phyloP scores from a whole-genome alignment of 192 early-diverging fungal species.

The Entomortierella parvispora region DNA sequence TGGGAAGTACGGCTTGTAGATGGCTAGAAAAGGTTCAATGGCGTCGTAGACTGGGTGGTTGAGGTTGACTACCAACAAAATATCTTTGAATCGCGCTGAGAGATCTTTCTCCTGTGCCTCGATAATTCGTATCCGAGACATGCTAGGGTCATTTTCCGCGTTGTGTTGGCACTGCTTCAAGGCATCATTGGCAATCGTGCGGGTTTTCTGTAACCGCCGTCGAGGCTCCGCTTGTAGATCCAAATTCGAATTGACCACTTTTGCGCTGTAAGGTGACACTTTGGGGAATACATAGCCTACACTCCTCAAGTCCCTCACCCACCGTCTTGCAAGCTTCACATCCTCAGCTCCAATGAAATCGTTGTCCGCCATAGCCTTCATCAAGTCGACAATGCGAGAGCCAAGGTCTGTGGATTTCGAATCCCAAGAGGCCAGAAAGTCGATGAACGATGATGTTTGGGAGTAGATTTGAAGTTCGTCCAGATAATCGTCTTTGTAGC shows the following conservation, averaged over 20 bases:
- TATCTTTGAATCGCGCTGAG: not conserved
- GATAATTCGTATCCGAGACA: conserved; percentile 4
- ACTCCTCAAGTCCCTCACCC: not conserved
- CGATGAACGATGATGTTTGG: not conserved
- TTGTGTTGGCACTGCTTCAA: not conserved
- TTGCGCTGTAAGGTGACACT: not conserved
- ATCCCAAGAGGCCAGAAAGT: not conserved
- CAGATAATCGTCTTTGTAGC: not conserved
- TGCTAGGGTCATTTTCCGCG: not conserved
- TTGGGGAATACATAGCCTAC: conserved; percentile 5
- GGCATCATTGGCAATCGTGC: not conserved
- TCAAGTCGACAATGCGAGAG: conserved; percentile 2
- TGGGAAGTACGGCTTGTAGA: conserved; percentile 9
- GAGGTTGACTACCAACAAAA: conserved; percentile 9
- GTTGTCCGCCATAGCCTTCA: conserved; percentile 1
- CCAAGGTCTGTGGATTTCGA: not conserved
- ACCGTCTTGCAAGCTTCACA: not conserved
- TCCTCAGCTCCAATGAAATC: conserved; percentile 1
- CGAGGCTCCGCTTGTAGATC: not conserved
- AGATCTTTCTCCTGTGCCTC: too few species aligned
- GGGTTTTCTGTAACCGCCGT: not conserved
- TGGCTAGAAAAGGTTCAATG: conserved; percentile 6
- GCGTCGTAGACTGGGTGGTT: conserved; percentile 11
- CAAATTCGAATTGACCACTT: not conserved
- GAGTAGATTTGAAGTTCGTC: conserved; percentile 1